These are phyloP conservation scores for Thielaviopsis musarum DNA, from an alignment of 2,329 filamentous ascomycete genomes.

Conservation along the genomic window DNA sequence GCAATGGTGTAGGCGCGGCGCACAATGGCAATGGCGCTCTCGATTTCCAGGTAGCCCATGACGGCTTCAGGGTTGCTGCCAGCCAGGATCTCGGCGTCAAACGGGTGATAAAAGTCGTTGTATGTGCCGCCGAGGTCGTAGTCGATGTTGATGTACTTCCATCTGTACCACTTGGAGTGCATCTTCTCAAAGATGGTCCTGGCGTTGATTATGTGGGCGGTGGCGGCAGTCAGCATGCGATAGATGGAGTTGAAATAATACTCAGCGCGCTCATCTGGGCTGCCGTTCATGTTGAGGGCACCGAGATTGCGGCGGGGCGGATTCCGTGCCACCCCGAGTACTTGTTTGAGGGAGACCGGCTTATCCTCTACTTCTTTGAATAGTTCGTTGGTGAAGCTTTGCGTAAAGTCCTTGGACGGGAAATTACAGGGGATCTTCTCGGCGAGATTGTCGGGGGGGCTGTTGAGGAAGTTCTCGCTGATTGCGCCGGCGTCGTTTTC, in stretches of 20 bases:
- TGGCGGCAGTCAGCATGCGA: neutral
- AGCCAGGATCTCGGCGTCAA: neutral
- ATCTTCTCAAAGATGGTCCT: neutral
- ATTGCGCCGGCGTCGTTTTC: no score
- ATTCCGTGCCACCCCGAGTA: no score
- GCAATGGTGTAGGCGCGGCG: neutral
- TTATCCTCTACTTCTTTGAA: no score
- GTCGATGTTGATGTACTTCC: neutral
- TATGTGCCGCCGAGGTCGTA: neutral
- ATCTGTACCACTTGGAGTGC: neutral
- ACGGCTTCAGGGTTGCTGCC: neutral
- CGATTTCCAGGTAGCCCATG: neutral
- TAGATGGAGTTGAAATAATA: neutral
- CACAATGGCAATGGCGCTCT: neutral
- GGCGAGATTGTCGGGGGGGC: no score
- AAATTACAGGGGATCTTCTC: no score
- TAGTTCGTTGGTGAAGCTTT: no score
- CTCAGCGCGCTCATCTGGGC: no score
- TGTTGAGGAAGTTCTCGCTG: no score
- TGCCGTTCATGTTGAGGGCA: no score
- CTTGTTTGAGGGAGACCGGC: no score
- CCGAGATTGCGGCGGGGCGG: no score
- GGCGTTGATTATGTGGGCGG: neutral
- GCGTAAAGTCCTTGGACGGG: no score
- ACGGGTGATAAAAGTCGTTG: constrained; percentile 3